These are phyloP conservation scores for Colletotrichum destructivum DNA, from an alignment of 2,329 filamentous ascomycete species.

Conservation along the genomic window DNA sequence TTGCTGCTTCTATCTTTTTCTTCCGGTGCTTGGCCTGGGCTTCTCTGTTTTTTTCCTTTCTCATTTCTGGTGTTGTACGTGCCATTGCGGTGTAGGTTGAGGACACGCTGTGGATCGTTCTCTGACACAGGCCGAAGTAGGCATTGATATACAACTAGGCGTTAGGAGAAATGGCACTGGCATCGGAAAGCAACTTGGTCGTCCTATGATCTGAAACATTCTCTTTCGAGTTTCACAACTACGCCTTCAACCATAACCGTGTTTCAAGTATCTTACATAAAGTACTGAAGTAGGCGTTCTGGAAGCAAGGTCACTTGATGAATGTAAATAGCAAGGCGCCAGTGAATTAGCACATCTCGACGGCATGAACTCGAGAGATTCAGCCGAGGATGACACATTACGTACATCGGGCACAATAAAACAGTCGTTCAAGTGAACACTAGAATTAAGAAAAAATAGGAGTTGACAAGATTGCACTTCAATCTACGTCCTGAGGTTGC, in stretches of 20 bases:
- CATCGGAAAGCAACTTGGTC: not conserved
- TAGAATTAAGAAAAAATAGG: not conserved
- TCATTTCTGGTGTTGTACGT: not conserved
- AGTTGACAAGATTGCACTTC: not conserved
- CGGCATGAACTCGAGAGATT: not conserved
- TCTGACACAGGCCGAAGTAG: not conserved
- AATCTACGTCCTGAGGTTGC: not conserved
- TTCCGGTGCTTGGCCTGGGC: not conserved
- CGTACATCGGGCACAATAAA: not conserved
- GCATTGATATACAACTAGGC: not conserved
- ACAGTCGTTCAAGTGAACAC: no score
- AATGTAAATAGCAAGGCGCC: not conserved
- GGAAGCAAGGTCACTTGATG: not conserved
- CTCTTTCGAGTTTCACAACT: not conserved
- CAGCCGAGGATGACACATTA: not conserved
- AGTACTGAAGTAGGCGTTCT: not conserved
- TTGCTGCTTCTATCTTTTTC: not conserved
- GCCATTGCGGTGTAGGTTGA: not conserved
- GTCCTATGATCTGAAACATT: not conserved
- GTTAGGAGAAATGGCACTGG: not conserved
- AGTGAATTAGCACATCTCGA: not conserved
- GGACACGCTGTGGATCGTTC: not conserved
- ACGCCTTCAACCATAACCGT: not conserved
- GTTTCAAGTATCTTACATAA: not conserved
- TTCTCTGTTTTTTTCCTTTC: conserved; percentile 1